Evolutionary conservation across 2,329 filamentous ascomycete species (phyloP), one percentile per base, ranked within the genome.

Genomic region (Cercospora canescens): DNA sequence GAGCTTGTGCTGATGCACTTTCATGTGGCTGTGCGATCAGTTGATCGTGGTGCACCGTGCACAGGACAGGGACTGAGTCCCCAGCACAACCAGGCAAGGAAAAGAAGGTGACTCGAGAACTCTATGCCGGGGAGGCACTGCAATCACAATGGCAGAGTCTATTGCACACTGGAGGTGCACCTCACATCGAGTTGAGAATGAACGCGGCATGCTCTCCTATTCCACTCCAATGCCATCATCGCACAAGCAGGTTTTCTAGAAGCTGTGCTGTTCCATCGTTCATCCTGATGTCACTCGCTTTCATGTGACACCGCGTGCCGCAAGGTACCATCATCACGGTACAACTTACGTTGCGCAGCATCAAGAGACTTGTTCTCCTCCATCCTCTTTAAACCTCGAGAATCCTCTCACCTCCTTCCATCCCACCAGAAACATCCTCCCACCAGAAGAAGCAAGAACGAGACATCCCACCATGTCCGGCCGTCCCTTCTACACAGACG

Each of bases 401-500:
- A 56, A 16, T 35, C 16, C 28, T 56, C 28, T 32, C 28, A 21
- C 6, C 7, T 14, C 16, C 30, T 35, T 35, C n/a, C 52, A 56
- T 34, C 28, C 16, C 32, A 32, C 52, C 32, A 32, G 5, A 18
- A 35, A 32, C 52, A 4, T 12, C 9, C 9, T 12, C 6, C 6
- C 30, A 32, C 9, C 30, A 62, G 30, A 41, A 62, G n/a, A n/a
- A n/a, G n/a, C 16, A 34, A 14, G 24, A 9, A 62, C 30, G 30
- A 62, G 58, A 48, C n/a, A 28, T 8, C 1, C n/a, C 67, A 64
- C 14, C 21, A 70, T 70, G 70, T 56, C 70, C 32, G 18, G 54
- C 50, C 58, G 60, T 26, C 50, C 65, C 28, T 71, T 71, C 67
- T 70, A 67, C 57, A 69, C 67, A 7, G 67, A 69, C 37, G 62